A percentile compares a stretch with the other conserved stretches of the same genome.
phyloP scores from a whole-genome alignment of 2,329 filamentous ascomycete genomes.

The Fusarium robinianum region DNA sequence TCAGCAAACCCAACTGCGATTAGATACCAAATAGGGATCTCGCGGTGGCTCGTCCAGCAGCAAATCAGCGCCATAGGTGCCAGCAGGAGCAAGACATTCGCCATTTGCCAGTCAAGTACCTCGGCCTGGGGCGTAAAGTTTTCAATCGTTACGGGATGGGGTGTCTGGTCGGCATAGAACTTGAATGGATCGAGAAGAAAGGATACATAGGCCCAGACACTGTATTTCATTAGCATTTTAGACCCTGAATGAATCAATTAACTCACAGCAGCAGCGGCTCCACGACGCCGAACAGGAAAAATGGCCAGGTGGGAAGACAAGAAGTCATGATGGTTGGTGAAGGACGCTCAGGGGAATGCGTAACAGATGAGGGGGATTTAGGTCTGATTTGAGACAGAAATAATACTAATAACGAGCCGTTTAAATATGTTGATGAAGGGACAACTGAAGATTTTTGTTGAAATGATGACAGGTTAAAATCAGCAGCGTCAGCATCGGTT shows the following conservation, averaged over 20 bases:
- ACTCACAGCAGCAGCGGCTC: conserved; percentile 4
- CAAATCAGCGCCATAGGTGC: conserved; percentile 5
- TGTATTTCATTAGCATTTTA: too few relatives aligned
- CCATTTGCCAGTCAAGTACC: conserved; percentile 5
- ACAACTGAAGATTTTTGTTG: too few relatives aligned
- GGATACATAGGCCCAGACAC: conserved; percentile 5
- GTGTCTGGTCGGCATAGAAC: conserved; percentile 4
- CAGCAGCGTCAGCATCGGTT: too few relatives aligned
- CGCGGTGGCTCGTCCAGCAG: conserved; percentile 6
- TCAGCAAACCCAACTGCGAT: conserved; percentile 1
- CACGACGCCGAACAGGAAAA: not conserved
- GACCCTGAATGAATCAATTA: too few relatives aligned
- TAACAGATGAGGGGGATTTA: too few relatives aligned
- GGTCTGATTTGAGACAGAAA: too few relatives aligned
- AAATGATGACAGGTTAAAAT: too few relatives aligned
- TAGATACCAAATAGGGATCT: conserved; percentile 2
- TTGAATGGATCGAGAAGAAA: conserved; percentile 5
- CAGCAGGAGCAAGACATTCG: not conserved
- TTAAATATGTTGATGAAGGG: too few relatives aligned
- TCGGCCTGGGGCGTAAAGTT: conserved; percentile 6
- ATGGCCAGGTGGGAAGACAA: not conserved
- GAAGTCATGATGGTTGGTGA: not conserved
- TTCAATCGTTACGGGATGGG: not conserved
- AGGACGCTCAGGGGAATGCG: too few relatives aligned
- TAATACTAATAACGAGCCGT: too few relatives aligned